Conservation (phyloP, 768 basidiomycete species). For the Gelatoporia subvermispora region DNA sequence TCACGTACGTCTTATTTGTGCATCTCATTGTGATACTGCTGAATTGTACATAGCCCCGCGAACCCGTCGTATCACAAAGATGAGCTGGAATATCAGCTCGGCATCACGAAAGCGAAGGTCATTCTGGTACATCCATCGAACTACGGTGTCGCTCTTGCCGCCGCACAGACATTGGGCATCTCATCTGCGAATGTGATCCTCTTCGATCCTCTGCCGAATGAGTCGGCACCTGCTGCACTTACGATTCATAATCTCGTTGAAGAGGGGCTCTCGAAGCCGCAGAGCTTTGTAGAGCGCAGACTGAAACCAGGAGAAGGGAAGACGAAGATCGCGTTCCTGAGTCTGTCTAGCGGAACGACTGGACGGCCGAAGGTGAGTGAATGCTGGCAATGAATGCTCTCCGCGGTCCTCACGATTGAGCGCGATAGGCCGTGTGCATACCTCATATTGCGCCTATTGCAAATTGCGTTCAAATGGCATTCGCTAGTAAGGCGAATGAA, state of each 20-base stretch:
- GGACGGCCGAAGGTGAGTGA: conserved; percentile 65
- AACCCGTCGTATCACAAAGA: conserved; percentile 28
- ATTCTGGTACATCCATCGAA: conserved; percentile 22
- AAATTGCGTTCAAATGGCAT: conserved; percentile 30
- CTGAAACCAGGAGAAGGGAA: conserved; percentile 57
- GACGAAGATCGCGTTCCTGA: conserved; percentile 67
- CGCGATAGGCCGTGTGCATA: conserved; percentile 45
- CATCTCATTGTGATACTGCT: background rate
- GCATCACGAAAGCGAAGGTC: conserved; percentile 19
- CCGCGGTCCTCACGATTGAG: conserved; percentile 40
- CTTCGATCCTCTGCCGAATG: conserved; percentile 15
- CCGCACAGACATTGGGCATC: conserved; percentile 16
- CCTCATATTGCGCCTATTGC: conserved; percentile 33
- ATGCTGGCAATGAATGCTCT: background rate
- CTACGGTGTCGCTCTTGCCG: conserved; percentile 17
- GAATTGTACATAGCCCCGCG: conserved; percentile 15
- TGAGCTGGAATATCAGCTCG: conserved; percentile 28
- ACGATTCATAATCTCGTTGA: conserved; percentile 46
- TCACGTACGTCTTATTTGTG: conserved; percentile 1
- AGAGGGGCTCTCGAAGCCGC: conserved; percentile 37
- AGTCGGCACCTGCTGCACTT: conserved; percentile 10
- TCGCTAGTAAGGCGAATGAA: conserved; percentile 39
- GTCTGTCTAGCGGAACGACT: conserved; percentile 75
- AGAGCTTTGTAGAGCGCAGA: conserved; percentile 44
- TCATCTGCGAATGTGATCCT: conserved; percentile 19